Conservation (phyloP, 2,329 filamentous ascomycete genomes). For the Pseudogymnoascus sp. region DNA sequence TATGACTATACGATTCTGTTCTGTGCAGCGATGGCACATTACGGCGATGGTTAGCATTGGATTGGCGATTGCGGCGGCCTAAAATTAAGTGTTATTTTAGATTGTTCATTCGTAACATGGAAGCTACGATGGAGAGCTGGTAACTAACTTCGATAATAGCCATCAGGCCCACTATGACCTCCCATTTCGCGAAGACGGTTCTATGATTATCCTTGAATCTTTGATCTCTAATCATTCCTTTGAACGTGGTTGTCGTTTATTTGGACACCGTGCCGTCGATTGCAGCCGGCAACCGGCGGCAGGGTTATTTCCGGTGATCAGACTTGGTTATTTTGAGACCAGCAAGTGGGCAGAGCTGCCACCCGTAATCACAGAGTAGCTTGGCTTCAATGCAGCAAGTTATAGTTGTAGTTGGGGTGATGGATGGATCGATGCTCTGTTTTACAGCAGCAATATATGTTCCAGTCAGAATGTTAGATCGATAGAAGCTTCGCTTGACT, state of each 20-base stretch:
- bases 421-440: neutral
- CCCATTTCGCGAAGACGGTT: neutral
- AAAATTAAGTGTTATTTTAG: neutral
- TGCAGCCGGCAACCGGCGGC: neutral
- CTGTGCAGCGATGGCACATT: neutral
- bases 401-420: neutral
- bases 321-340: conserved; percentile 2
- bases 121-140: neutral
- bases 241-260: neutral
- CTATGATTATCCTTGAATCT: neutral
- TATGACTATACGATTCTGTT: conserved; percentile 4
- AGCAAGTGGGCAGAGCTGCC: neutral
- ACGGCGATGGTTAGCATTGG: neutral
- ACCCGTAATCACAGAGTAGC: neutral
- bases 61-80: neutral
- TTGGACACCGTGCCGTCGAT: neutral
- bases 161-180: neutral
- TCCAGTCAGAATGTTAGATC: neutral
- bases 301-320: neutral
- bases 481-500: neutral
- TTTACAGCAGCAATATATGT: neutral
- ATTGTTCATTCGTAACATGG: neutral
- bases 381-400: neutral
- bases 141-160: conserved; percentile 1
- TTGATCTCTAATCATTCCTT: neutral